These are phyloP conservation scores for Quercus parvula DNA, from an alignment of 306 rosid genomes.

Conservation along the genomic window DNA sequence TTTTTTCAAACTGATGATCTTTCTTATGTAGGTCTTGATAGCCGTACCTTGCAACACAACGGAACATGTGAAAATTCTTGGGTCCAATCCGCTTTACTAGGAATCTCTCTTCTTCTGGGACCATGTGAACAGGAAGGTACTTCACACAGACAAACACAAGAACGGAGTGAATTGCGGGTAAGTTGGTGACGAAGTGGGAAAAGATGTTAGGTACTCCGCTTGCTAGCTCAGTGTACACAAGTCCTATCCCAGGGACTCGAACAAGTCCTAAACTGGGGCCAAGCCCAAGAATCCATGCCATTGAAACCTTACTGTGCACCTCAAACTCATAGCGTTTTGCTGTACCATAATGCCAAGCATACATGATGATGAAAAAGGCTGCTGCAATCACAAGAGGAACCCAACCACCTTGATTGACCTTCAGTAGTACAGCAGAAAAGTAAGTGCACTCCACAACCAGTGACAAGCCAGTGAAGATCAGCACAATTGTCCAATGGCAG, in stretches of 20 bases:
- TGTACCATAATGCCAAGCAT: conserved; percentile 88
- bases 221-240: conserved; percentile 94
- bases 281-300: conserved; percentile 98
- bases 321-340: conserved; percentile 79
- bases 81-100: conserved; percentile 91
- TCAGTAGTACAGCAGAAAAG: conserved; percentile 81
- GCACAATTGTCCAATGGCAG: conserved; percentile 80
- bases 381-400: conserved; percentile 87
- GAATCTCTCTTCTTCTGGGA: conserved; percentile 90
- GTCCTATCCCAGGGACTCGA: conserved; percentile 95
- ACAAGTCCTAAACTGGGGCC: conserved; percentile 96
- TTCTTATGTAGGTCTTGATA: conserved; percentile 83
- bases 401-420: conserved; percentile 94
- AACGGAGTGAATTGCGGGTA: conserved; percentile 93
- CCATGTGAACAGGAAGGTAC: conserved; percentile 90
- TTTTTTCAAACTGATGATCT: conserved; percentile 82
- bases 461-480: conserved; percentile 62
- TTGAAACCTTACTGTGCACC: conserved; percentile 88
- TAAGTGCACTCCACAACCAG: conserved; percentile 79
- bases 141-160: conserved; percentile 91
- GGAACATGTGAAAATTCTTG: conserved; percentile 78
- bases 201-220: conserved; percentile 95
- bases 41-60: conserved; percentile 91
- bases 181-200: conserved; percentile 96
- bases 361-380: conserved; percentile 75